These are phyloP conservation scores for Meyerozyma elateridarum DNA, from an alignment of 1,139 yeast species.

Conservation along the genomic window DNA sequence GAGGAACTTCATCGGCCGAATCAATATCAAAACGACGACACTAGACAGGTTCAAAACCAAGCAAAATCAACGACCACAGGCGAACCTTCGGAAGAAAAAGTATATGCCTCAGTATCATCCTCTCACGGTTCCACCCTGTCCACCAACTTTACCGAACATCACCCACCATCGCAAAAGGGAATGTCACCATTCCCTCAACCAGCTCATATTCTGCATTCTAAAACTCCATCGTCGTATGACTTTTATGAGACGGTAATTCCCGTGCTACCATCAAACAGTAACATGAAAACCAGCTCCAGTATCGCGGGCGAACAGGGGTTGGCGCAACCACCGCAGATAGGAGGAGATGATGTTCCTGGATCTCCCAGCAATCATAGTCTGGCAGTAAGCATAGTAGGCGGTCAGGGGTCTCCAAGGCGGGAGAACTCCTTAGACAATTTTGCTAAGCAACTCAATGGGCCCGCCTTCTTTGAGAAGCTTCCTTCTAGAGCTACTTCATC, in stretches of 20 bases:
- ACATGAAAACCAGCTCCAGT: not conserved
- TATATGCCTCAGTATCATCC: not conserved
- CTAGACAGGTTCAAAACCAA: not conserved
- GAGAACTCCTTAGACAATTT: slow-evolving; percentile 31
- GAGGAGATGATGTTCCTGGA: not conserved
- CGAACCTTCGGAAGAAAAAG: slow-evolving; percentile 1
- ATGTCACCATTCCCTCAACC: slow-evolving; percentile 9
- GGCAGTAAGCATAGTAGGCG: not conserved
- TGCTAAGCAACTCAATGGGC: slow-evolving; percentile 38
- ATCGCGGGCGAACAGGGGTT: slow-evolving; percentile 5
- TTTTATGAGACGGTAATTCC: slow-evolving; percentile 44
- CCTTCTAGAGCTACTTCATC: slow-evolving; percentile 29
- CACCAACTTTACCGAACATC: slow-evolving; percentile 3
- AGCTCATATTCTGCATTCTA: slow-evolving; percentile 11
- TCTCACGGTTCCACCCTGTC: slow-evolving; percentile 4
- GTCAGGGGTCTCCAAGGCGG: not conserved
- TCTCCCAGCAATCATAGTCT: slow-evolving; percentile 1
- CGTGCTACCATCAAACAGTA: slow-evolving; percentile 19
- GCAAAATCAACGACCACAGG: too few species aligned
- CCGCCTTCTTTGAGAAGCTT: slow-evolving; percentile 35
- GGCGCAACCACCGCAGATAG: slow-evolving; percentile 3
- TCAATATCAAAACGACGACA: too few species aligned
- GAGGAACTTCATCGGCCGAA: slow-evolving; percentile 32
- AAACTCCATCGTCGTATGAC: slow-evolving; percentile 32
- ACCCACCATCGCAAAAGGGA: slow-evolving; percentile 2